These are phyloP conservation scores for Arbutus unedo DNA, from an alignment of 148 eudicot species.

Conservation along the genomic window DNA sequence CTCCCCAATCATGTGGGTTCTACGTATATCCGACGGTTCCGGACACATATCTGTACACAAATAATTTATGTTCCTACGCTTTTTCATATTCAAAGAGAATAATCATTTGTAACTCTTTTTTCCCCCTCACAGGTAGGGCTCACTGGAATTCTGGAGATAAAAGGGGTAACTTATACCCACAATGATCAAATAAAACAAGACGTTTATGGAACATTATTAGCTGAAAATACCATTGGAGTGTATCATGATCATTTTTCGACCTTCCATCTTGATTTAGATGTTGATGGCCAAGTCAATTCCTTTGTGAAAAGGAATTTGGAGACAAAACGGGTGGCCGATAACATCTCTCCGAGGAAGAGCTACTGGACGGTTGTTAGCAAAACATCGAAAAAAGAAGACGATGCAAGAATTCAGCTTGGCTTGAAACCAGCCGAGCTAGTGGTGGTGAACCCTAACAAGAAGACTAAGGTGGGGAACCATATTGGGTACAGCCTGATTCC, in stretches of 20 bases:
- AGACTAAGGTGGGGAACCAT: not conserved
- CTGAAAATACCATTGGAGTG: not conserved
- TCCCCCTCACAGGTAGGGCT: not conserved
- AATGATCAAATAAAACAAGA: not conserved
- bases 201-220: not conserved
- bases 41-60: too few species aligned
- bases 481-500: slow-evolving; percentile 3
- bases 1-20: too few species aligned
- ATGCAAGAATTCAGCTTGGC: not conserved
- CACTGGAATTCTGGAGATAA: not conserved
- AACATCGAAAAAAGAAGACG: not conserved
- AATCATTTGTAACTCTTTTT: not conserved
- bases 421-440: not conserved
- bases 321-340: not conserved
- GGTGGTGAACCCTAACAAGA: slow-evolving; percentile 5
- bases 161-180: not conserved
- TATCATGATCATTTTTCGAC: not conserved
- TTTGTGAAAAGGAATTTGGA: not conserved
- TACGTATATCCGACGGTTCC: too few species aligned
- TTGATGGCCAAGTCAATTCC: not conserved
- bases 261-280: not conserved
- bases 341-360: not conserved
- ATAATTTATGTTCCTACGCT: too few species aligned
- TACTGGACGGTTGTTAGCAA: not conserved
- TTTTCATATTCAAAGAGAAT: too few species aligned